A percentile compares a stretch with the other conserved stretches of the same genome.
phyloP scores from a whole-genome alignment of 768 basidiomycete genomes.

The Pisolithus albus region DNA sequence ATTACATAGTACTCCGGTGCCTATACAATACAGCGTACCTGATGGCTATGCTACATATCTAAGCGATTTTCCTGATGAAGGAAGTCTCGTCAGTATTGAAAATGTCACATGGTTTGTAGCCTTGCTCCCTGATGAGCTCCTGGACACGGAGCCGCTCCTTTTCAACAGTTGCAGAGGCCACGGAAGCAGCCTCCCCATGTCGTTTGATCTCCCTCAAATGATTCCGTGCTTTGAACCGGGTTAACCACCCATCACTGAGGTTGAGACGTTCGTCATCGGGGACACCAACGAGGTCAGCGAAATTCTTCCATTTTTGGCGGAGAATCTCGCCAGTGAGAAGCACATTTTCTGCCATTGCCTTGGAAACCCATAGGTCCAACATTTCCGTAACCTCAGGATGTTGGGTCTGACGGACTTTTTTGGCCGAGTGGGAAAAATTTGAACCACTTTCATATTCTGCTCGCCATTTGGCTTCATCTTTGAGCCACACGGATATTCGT shows the following conservation, averaged over 20 bases:
- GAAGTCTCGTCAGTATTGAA: conserved; percentile 35
- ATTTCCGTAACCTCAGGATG: conserved; percentile 10
- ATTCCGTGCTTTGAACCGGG: not conserved
- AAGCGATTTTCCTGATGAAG: too few relatives aligned
- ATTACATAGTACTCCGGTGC: too few relatives aligned
- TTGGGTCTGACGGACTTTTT: conserved; percentile 15
- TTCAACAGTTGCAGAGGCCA: conserved; percentile 15
- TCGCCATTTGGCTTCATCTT: too few relatives aligned
- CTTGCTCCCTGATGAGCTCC: conserved; percentile 21
- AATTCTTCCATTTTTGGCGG: conserved; percentile 26
- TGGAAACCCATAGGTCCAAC: conserved; percentile 30
- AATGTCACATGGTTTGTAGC: conserved; percentile 23
- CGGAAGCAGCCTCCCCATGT: conserved; percentile 32
- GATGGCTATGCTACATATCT: too few relatives aligned
- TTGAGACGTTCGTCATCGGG: conserved; percentile 27
- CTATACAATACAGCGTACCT: too few relatives aligned
- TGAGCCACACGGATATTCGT: too few relatives aligned
- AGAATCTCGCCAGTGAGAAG: conserved; percentile 30
- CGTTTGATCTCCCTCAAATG: not conserved
- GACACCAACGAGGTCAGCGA: conserved; percentile 28
- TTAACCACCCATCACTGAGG: conserved; percentile 27
- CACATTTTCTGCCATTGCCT: conserved; percentile 19
- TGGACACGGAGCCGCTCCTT: conserved; percentile 19
- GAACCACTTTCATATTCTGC: too few relatives aligned
- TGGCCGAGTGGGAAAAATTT: too few relatives aligned